Conservation (phyloP, 2,329 filamentous ascomycete species). For the Lizonia empirigonia region DNA sequence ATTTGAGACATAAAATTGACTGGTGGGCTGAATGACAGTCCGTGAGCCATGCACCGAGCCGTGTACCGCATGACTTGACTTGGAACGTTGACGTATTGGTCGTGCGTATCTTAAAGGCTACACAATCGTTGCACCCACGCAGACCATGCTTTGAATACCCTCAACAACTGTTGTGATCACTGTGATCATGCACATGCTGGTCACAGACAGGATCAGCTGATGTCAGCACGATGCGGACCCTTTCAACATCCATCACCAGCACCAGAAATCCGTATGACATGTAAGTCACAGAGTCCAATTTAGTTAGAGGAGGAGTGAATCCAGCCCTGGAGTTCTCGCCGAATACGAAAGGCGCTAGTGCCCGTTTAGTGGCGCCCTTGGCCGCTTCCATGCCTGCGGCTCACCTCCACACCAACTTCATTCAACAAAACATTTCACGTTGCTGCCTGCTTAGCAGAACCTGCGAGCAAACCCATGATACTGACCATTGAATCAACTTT, state of each 20-base stretch:
- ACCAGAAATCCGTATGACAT: neutral
- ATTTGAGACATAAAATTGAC: neutral
- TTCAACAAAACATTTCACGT: neutral
- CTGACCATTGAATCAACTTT: conserved; percentile 9
- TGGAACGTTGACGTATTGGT: neutral
- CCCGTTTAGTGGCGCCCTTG: conserved; percentile 4
- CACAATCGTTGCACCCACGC: neutral
- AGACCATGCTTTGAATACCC: neutral
- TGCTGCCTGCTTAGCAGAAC: conserved; percentile 10
- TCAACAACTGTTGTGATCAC: neutral
- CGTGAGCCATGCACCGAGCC: neutral
- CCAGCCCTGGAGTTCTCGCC: too few species aligned
- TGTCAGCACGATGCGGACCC: too few species aligned
- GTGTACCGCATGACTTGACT: neutral
- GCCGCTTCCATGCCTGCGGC: conserved; percentile 8
- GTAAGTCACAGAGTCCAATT: neutral
- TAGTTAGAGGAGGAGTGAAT: too few species aligned
- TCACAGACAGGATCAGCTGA: neutral
- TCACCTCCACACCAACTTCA: conserved; percentile 14
- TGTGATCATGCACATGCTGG: neutral
- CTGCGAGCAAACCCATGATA: conserved; percentile 21
- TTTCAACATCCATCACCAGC: neutral
- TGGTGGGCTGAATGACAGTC: neutral
- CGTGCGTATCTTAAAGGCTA: neutral
- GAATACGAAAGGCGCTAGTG: conserved; percentile 7